Evolutionary conservation across 495 filamentous ascomycete genomes (phyloP), one percentile per base, ranked within the genome.

Genomic region (Trichoderma asperelloides): DNA sequence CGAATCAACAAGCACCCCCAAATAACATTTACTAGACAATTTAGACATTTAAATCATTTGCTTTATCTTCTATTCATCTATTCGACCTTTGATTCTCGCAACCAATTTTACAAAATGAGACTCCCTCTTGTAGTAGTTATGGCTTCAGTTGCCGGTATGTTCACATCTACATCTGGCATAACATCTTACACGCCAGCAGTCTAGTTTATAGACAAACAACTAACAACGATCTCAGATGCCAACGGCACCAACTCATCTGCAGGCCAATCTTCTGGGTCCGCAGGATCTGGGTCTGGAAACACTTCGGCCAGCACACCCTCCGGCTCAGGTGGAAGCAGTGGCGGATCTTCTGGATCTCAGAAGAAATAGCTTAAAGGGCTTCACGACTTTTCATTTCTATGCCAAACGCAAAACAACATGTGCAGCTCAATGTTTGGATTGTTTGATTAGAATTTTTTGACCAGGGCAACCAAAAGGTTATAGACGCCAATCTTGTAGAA

Each of bases 71-170:
- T n/a, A 16, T 3, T 0, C 16, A 47, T 47, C 43, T 45, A 18
- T 18, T 45, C 3, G 18, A 45, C 1, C 18, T n/a, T 51, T 21
- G 18, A 21, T 9, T 9, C 47, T 51, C 18, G 47, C 47, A 60
- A 60, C 23, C 25, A 13, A n/a, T n/a, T 60, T 30, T 12, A 27
- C 55, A 60, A 30, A 28, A 60, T 60, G 55, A 60, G 55, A 60
- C 55, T 60, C 55, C 55, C 55, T 9, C 55, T 60, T 27, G 55
- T 60, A 16, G 55, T 60, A 9, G 55, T 60, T 30, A 60, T 60
- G 55, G 55, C 55, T 18, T 60, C 55, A 11, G 55, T 60, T 28
- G 55, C 55, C 11, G 55, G 55, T 18, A 60, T 4, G 55, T 60
- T 51, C 21, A 2, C 16, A 18, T 51, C 47, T 51, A 8, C n/a